Evolutionary conservation across 2,329 filamentous ascomycete genomes (phyloP).

Genomic region (Penicillium expansum): DNA sequence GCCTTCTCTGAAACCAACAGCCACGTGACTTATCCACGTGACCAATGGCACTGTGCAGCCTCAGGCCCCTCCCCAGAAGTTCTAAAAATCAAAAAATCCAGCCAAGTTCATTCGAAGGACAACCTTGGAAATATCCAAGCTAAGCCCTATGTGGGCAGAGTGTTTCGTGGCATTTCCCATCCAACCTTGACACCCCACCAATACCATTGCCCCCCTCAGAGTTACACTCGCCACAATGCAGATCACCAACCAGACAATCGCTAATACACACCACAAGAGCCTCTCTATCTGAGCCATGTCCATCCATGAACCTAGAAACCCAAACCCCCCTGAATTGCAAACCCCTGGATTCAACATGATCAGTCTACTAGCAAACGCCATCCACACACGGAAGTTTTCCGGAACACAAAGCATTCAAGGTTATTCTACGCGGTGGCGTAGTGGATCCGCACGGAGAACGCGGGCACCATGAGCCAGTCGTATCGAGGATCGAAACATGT

Average conservation of each 20-base stretch:
- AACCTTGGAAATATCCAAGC: not conserved
- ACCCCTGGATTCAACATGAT: not conserved
- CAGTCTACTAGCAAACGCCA: not conserved
- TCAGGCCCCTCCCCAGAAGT: not conserved
- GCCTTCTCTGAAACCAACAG: not conserved
- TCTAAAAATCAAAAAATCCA: not conserved
- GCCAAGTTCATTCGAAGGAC: not conserved
- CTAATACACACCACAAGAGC: not conserved
- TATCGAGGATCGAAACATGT: not conserved
- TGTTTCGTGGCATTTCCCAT: not conserved
- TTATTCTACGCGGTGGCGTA: conserved; percentile 4
- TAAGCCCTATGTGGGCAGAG: not conserved
- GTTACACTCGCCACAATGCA: conserved; percentile 2
- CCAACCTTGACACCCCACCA: not conserved
- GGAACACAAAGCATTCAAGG: not conserved
- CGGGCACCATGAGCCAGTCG: not conserved
- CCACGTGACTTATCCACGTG: not conserved
- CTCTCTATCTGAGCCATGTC: not conserved
- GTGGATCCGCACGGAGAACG: not conserved
- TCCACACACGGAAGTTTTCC: not conserved
- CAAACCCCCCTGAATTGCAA: no score
- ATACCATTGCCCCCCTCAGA: not conserved
- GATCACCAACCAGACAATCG: not conserved
- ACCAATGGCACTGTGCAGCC: not conserved
- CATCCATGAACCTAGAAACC: not conserved